Conservation (phyloP, 345 rosid genomes). For the Eucalyptus curtisii region DNA sequence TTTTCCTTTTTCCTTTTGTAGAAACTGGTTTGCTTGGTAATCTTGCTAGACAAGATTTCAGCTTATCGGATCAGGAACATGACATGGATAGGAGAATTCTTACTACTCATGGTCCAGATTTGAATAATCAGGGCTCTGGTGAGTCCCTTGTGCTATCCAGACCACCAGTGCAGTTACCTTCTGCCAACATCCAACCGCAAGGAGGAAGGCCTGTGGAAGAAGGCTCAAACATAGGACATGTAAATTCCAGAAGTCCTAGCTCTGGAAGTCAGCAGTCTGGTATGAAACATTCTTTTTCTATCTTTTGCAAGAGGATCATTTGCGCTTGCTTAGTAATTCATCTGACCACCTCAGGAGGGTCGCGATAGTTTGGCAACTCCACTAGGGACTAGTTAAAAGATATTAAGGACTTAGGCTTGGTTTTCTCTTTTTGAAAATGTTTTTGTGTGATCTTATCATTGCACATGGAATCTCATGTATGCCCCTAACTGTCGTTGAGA, state of each 20-base stretch:
- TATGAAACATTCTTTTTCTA: background rate
- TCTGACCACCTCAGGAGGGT: background rate
- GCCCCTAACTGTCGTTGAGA: background rate
- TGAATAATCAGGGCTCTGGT: constrained; percentile 46
- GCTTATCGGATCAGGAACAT: constrained; percentile 10
- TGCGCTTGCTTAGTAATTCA: background rate
- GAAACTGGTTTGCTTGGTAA: constrained; percentile 88
- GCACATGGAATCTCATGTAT: background rate
- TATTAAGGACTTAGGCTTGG: background rate
- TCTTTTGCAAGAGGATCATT: background rate
- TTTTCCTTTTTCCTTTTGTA: constrained; percentile 3
- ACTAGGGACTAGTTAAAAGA: background rate
- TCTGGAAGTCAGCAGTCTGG: constrained; percentile 2
- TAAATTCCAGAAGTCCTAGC: constrained; percentile 11
- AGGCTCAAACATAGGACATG: constrained; percentile 11
- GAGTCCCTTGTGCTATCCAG: constrained; percentile 60
- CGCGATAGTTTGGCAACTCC: background rate
- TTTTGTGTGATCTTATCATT: background rate
- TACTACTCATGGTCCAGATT: constrained; percentile 24
- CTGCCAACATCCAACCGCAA: constrained; percentile 26
- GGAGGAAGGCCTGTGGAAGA: constrained; percentile 75
- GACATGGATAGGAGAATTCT: constrained; percentile 14
- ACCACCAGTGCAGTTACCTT: constrained; percentile 27
- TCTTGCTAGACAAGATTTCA: constrained; percentile 53
- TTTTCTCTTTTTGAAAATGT: background rate